Evolutionary conservation across 2,329 filamentous ascomycete genomes (phyloP), one percentile per base, ranked within the genome.

Genomic region (Penicillium sp.): DNA sequence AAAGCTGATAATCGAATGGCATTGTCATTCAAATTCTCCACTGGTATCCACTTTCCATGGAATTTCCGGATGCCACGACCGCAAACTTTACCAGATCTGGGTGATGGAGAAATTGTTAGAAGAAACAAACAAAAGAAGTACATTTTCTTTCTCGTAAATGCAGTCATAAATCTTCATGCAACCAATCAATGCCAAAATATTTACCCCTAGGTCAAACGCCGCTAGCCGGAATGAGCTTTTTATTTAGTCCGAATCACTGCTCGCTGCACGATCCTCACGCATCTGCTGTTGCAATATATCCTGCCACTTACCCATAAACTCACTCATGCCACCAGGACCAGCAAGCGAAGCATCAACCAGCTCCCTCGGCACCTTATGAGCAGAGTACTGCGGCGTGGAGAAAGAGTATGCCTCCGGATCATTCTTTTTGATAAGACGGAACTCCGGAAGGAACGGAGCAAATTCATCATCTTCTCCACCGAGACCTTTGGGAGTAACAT

Each of bases 351-450:
- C 84, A 65, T 87, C 84, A 2, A 97, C 92, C 2, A 97, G 91
- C 62, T 99, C 94, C 70, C 87, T 91, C 0, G 94, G 94, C 62
- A 99, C 76, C 74, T 97, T 99, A 68, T 97, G 93, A 3, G 94
- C 93, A 55, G 91, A 96, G 71, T 96, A 97, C 65, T 93, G 89
- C 1, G 91, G 84, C 4, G 89, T 88, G 59, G 84, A 86, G 68
- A 97, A 95, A 61, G 88, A 89, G 68, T 91, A 94, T 1, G 92
- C 92, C 54, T 93, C 89, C 0, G 92, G 91, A 60, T 97, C 93
- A 58, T 93, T 88, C 68, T 86, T 86, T 61, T 87, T 84, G 40
- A 99, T 84, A 7, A 97, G 79, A 34, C 93, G 82, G 59, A 99
- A 82, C 71, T 97, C 92, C 0, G 91, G 89, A 4, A 81, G 79